phyloP scores from a whole-genome alignment of 2,329 filamentous ascomycete genomes.

The Stylonectria norvegica region DNA sequence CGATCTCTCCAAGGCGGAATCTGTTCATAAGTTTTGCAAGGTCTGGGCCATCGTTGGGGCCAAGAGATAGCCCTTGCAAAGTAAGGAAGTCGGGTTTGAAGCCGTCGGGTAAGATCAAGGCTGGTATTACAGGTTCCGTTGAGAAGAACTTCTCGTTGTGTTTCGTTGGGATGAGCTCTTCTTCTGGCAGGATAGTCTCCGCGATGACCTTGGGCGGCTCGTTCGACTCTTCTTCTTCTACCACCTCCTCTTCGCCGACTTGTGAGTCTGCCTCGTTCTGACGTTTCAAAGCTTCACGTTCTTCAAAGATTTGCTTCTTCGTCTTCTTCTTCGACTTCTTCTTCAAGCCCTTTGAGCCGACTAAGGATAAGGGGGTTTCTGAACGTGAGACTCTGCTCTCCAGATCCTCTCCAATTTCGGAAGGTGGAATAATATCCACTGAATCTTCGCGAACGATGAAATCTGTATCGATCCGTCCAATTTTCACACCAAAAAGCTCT shows the following conservation, averaged over 20 bases:
- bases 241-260: conserved; percentile 39
- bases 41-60: conserved; percentile 47
- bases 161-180: conserved; percentile 32
- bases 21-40: conserved; percentile 46
- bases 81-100: conserved; percentile 46
- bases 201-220: conserved; percentile 15
- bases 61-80: conserved; percentile 43
- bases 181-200: conserved; percentile 23
- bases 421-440: conserved; percentile 49
- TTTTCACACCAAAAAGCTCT: conserved; percentile 67
- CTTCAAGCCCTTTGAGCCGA: conserved; percentile 55
- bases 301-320: conserved; percentile 73
- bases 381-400: conserved; percentile 42
- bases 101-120: conserved; percentile 43
- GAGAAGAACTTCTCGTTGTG: conserved; percentile 48
- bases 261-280: conserved; percentile 48
- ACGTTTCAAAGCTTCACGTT: conserved; percentile 59
- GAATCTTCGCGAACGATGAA: conserved; percentile 46
- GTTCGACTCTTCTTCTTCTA: conserved; percentile 27
- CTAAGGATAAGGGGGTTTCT: conserved; percentile 42
- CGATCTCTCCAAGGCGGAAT: conserved; percentile 43
- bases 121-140: conserved; percentile 42
- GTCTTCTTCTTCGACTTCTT: conserved; percentile 62
- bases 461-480: conserved; percentile 50
- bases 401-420: conserved; percentile 42